Evolutionary conservation across 331 rosid genomes (phyloP), one percentile per base, ranked within the genome.

Genomic region (Acacia pycnantha): DNA sequence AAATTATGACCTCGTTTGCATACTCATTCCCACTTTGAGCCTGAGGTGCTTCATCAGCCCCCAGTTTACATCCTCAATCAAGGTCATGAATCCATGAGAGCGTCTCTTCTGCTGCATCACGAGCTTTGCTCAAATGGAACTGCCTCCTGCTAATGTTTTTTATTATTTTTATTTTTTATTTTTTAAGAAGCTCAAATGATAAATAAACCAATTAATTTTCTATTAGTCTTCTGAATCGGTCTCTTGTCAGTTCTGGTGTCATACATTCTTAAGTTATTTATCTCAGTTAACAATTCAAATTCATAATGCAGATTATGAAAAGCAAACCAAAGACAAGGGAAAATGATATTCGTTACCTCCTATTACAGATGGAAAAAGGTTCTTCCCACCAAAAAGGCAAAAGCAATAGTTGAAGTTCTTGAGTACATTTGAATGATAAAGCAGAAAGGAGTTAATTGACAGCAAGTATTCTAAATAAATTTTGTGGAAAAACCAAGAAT

Each of bases 11-110:
- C 91, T 95, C 97, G 50, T 95, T 95, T 73, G 89, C 89, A 74
- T 95, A 95, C 83, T 95, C 98, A 51, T 93, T 95, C 81, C 94
- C 98, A 73, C 82, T 86, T n/a, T n/a, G n/a, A n/a, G n/a, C n/a
- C 74, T 76, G 98, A 16, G 88, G 79, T 11, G 93, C 85, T 64
- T 95, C 98, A 62, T 95, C 98, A 1, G 90, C 87, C 90, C 84
- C 98, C 98, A 95, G 29, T 90, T 95, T 70, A 93, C 91, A 58
- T 85, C 87, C 82, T 89, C 92, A 62, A 87, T 83, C 83, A 89
- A 81, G 26, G 74, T 56, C 92, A 89, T 83, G 85, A 93, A 93
- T 61, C 96, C 94, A 90, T 93, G 96, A 90, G 47, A 89, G 90
- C 59, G 61, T 87, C 69, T 93, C 96, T 79, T 90, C 98, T 0